These are phyloP conservation scores for Pulveroboletus ravenelii DNA, from an alignment of 768 basidiomycete genomes.

Conservation along the genomic window DNA sequence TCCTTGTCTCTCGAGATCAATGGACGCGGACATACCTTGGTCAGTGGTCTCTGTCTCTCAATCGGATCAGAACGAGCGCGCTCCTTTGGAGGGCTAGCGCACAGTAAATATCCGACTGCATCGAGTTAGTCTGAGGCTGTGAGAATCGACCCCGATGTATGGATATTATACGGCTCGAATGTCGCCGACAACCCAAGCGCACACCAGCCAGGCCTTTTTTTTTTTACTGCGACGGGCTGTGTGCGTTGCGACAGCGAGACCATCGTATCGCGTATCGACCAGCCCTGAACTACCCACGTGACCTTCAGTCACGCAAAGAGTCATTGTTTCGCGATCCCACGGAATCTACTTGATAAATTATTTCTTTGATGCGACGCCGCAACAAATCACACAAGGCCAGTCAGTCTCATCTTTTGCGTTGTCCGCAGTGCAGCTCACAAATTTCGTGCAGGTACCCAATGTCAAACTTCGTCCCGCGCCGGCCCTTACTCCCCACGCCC, in stretches of 20 bases:
- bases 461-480: slow-evolving; percentile 73
- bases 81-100: background rate
- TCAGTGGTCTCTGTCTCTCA: no score
- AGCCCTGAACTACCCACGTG: slow-evolving; percentile 15
- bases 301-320: background rate
- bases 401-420: slow-evolving; percentile 11
- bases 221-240: no score
- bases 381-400: slow-evolving; percentile 64
- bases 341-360: background rate
- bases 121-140: background rate
- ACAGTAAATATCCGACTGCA: no score
- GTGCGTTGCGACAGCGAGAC: no score
- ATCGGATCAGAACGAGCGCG: background rate
- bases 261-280: slow-evolving; percentile 13
- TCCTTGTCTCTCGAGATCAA: no score
- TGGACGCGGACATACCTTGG: no score
- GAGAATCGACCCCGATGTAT: background rate
- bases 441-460: slow-evolving; percentile 62
- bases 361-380: slow-evolving; percentile 41
- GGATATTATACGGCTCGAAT: no score
- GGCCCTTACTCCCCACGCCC: slow-evolving; percentile 21
- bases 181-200: no score
- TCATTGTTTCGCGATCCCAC: background rate
- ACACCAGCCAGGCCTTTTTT: no score
- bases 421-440: background rate